Evolutionary conservation across 306 rosid species (phyloP), one percentile per base, ranked within the genome.

Genomic region (Acacia crassicarpa): DNA sequence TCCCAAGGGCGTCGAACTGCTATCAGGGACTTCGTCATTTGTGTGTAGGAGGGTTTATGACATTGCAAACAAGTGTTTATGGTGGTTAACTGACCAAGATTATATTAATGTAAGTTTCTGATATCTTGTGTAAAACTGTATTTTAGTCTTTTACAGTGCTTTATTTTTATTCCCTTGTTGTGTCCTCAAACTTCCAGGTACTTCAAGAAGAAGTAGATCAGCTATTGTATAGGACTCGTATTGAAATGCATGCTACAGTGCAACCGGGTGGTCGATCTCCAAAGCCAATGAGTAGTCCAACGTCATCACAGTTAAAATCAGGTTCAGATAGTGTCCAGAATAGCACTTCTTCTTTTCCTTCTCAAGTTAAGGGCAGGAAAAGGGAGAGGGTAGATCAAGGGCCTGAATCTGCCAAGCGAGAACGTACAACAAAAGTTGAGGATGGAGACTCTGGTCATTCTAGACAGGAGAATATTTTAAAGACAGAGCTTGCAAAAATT

Each of bases 261-360:
- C 98, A 88, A 77, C 74, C 92, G 4, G 94, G 95, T 46, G 95
- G 98, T 65, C 93, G 92, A 78, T 94, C 98, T 88, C 97, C 98
- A 2, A 92, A 90, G 86, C 92, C 93, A 72, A 76, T 89, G 87
- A 90, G 80, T 84, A 89, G 92, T 88, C 94, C 98, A 38, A 88
- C 94, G 58, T 91, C 97, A 74, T 83, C 89, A 32, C 98, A 88
- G 85, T 77, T 91, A 80, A 94, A 94, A 87, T 87, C 91, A 71
- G 93, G 86, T 82, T 86, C 97, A 67, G 98, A 94, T 77, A 82
- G 90, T 83, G 83, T 88, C 70, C 98, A 88, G 83, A 90, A 88
- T 78, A 90, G 90, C 77, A 53, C 92, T 61, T 87, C 94, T 68
- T 81, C 90, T 61, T 72, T 89, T 88, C 86, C 94, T 75, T 87